Evolutionary conservation across 805 yeast species (phyloP).

Genomic region (Phaffomyces opuntiae): DNA sequence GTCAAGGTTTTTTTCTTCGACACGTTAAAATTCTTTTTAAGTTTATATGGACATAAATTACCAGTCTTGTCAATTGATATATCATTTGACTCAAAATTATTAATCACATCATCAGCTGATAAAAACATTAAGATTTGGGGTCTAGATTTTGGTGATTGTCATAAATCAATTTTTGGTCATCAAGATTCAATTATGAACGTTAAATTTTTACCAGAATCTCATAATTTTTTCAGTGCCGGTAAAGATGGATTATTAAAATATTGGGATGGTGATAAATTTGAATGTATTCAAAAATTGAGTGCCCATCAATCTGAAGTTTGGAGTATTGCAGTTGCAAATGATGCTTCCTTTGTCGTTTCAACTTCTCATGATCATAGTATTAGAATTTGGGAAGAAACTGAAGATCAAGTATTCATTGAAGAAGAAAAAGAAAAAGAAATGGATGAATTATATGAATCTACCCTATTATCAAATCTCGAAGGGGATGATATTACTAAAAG

Average conservation of each 20-base stretch:
- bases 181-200: slow-evolving; percentile 93
- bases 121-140: slow-evolving; percentile 99
- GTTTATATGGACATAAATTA: slow-evolving; percentile 91
- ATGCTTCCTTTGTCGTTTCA: slow-evolving; percentile 67
- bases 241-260: slow-evolving; percentile 87
- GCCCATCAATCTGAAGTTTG: slow-evolving; percentile 93
- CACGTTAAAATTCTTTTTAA: slow-evolving; percentile 77
- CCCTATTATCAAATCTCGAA: slow-evolving; percentile 66
- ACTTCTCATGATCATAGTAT: slow-evolving; percentile 92
- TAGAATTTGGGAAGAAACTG: slow-evolving; percentile 89
- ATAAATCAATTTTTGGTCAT: slow-evolving; percentile 92
- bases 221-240: slow-evolving; percentile 82
- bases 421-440: slow-evolving; percentile 95
- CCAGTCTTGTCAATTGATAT: slow-evolving; percentile 93
- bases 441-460: slow-evolving; percentile 87
- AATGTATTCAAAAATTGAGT: slow-evolving; percentile 77
- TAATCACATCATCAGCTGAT: slow-evolving; percentile 93
- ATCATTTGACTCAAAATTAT: slow-evolving; percentile 77
- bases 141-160: slow-evolving; percentile 97
- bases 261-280: slow-evolving; percentile 99
- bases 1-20: slow-evolving; percentile 90
- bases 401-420: slow-evolving; percentile 92
- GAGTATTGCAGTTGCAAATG: slow-evolving; percentile 73
- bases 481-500: slow-evolving; percentile 34
- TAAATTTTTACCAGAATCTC: slow-evolving; percentile 74